phyloP scores from a whole-genome alignment of 805 yeast genomes.

The Suhomyces vadensis region DNA sequence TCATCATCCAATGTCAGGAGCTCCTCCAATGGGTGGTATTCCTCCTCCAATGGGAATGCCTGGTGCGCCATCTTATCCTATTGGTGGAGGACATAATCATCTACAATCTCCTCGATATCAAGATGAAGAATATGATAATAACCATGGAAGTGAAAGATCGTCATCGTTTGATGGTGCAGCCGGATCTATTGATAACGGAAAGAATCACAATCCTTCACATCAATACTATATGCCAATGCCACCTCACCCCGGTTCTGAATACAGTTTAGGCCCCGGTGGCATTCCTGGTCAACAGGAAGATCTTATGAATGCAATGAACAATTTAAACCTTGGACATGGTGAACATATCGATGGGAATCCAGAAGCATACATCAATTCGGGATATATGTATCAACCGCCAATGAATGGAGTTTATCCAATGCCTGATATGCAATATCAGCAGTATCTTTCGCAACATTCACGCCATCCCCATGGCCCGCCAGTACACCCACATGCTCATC shows the following conservation, averaged over 20 bases:
- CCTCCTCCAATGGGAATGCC: conserved; percentile 11
- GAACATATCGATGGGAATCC: conserved; percentile 5
- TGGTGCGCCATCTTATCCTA: conserved; percentile 3
- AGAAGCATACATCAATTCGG: conserved; percentile 11
- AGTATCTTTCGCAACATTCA: conserved; percentile 15
- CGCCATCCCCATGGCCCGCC: conserved; percentile 7
- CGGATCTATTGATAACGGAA: neutral
- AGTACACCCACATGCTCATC: conserved; percentile 4
- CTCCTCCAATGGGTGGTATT: conserved; percentile 2
- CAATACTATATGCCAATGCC: conserved; percentile 8
- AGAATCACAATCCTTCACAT: neutral
- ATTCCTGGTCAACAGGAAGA: conserved; percentile 11
- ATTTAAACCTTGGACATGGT: conserved; percentile 13
- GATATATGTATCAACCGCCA: conserved; percentile 16
- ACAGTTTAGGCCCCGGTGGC: neutral
- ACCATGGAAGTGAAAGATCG: conserved; percentile 1
- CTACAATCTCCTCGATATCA: conserved; percentile 8
- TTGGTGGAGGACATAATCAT: neutral
- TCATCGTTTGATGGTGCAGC: conserved; percentile 1
- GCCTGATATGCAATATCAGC: conserved; percentile 17
- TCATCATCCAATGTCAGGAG: conserved; percentile 3
- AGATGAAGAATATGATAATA: conserved; percentile 8
- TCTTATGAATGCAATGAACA: conserved; percentile 15
- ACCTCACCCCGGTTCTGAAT: conserved; percentile 7
- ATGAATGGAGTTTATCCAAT: conserved; percentile 17